phyloP scores from a whole-genome alignment of 352 stramenopile genomes.

The Phytophthora constricta region DNA sequence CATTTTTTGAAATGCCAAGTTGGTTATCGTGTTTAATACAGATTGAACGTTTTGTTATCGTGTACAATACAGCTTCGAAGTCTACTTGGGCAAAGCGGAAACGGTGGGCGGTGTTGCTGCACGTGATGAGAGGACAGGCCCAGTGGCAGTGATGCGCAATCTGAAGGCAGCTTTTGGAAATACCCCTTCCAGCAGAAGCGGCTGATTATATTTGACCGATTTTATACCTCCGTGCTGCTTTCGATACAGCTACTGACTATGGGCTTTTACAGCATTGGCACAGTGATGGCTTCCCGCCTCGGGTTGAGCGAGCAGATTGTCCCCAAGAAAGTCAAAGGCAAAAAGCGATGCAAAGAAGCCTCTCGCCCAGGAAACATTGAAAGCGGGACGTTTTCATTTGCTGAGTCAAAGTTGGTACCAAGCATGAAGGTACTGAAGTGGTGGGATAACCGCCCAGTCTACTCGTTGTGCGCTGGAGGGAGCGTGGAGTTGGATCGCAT shows the following conservation, averaged over 20 bases:
- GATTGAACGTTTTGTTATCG: background rate
- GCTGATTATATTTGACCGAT: slow-evolving; percentile 7
- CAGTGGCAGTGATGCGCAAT: background rate
- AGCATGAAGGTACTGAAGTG: background rate
- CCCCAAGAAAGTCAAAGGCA: background rate
- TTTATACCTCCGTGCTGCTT: slow-evolving; percentile 5
- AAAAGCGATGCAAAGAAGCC: background rate
- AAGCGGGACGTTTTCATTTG: background rate
- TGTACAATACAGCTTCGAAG: slow-evolving; percentile 7
- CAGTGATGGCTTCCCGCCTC: slow-evolving; percentile 3
- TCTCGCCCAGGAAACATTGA: background rate
- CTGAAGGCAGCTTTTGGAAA: slow-evolving; percentile 5
- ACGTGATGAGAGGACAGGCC: background rate
- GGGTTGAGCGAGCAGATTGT: slow-evolving; percentile 1
- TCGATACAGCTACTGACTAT: slow-evolving; percentile 14
- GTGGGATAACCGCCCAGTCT: background rate
- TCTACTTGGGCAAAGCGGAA: slow-evolving; percentile 3
- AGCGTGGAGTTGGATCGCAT: background rate
- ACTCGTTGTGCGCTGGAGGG: background rate
- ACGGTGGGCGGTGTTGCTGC: background rate
- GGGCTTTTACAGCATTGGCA: slow-evolving; percentile 7
- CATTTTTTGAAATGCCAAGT: slow-evolving; percentile 1
- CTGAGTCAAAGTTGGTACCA: background rate
- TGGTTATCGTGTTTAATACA: slow-evolving; percentile 4
- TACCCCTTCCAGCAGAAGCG: background rate